phyloP scores from a whole-genome alignment of 2,329 filamentous ascomycete genomes.

The Cercospora nicotianae region DNA sequence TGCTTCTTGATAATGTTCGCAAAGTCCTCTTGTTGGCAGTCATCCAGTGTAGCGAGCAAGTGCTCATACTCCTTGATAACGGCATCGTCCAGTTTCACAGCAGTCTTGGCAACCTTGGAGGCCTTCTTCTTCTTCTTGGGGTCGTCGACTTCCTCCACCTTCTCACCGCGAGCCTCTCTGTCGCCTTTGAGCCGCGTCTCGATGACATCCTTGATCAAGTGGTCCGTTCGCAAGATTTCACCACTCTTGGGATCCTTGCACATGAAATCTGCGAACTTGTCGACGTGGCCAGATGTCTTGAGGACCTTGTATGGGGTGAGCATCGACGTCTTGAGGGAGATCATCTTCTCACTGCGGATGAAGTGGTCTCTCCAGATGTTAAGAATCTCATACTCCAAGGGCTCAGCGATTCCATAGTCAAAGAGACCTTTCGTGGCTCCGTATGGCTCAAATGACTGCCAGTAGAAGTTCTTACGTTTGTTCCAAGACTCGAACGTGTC shows the following conservation, averaged over 20 bases:
- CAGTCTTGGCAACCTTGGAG: conserved; percentile 66
- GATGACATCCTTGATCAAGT: conserved; percentile 92
- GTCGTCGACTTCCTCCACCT: conserved; percentile 71
- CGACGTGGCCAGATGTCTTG: conserved; percentile 91
- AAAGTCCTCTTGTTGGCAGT: conserved; percentile 84
- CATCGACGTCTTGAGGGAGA: conserved; percentile 91
- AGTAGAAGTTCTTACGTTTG: conserved; percentile 88
- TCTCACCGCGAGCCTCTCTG: conserved; percentile 86
- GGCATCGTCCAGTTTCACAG: conserved; percentile 80
- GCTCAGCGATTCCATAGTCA: conserved; percentile 88
- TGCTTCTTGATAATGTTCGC: conserved; percentile 87
- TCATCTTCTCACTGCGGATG: conserved; percentile 89
- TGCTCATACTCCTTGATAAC: conserved; percentile 89
- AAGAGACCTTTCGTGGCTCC: conserved; percentile 60
- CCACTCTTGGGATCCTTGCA: conserved; percentile 87
- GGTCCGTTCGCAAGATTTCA: conserved; percentile 93
- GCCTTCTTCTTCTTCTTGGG: conserved; percentile 83
- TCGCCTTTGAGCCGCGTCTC: conserved; percentile 84
- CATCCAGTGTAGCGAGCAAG: conserved; percentile 89
- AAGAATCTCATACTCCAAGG: conserved; percentile 82
- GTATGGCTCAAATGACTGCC: conserved; percentile 93
- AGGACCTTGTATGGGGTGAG: conserved; percentile 90
- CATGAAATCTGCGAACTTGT: conserved; percentile 99
- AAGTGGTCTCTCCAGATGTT: conserved; percentile 93
- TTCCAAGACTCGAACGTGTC: conserved; percentile 79